Percentiles rank a stretch among this genome's conserved stretches.
These are phyloP conservation scores for Musa acuminata DNA, from an alignment of 176 grass and related monocot genomes.

Conservation along the genomic window DNA sequence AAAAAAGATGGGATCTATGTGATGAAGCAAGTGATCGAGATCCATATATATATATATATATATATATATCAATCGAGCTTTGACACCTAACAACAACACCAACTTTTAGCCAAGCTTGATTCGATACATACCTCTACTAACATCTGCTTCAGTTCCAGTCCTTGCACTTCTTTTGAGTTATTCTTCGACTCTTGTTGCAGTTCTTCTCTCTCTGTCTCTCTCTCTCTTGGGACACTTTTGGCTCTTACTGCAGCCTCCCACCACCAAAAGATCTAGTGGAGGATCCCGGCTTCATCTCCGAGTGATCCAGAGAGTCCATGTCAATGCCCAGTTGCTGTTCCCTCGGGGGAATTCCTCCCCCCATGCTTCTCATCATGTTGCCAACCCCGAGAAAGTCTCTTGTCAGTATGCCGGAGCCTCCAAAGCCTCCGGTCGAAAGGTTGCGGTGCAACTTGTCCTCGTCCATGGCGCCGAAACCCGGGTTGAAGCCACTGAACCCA, in stretches of 20 bases:
- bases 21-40: too few relatives aligned
- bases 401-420: not conserved
- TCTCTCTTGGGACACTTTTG: not conserved
- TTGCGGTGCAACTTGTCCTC: not conserved
- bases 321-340: conserved; percentile 9
- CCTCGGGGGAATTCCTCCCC: not conserved
- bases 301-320: not conserved
- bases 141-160: too few relatives aligned
- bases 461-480: not conserved
- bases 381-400: conserved; percentile 13
- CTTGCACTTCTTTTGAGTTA: too few relatives aligned
- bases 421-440: not conserved
- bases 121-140: too few relatives aligned
- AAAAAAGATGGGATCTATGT: too few relatives aligned
- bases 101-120: too few relatives aligned
- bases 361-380: conserved; percentile 10
- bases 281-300: conserved; percentile 11
- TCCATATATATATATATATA: too few relatives aligned
- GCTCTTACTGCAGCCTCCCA: conserved; percentile 1
- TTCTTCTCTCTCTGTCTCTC: too few relatives aligned
- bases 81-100: too few relatives aligned
- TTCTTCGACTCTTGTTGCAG: too few relatives aligned
- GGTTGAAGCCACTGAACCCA: not conserved
- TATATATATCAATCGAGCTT: too few relatives aligned
- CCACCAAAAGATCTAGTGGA: not conserved